Conservation (phyloP, 2,329 filamentous ascomycete genomes). For the Scleromitrula shiraiana region DNA sequence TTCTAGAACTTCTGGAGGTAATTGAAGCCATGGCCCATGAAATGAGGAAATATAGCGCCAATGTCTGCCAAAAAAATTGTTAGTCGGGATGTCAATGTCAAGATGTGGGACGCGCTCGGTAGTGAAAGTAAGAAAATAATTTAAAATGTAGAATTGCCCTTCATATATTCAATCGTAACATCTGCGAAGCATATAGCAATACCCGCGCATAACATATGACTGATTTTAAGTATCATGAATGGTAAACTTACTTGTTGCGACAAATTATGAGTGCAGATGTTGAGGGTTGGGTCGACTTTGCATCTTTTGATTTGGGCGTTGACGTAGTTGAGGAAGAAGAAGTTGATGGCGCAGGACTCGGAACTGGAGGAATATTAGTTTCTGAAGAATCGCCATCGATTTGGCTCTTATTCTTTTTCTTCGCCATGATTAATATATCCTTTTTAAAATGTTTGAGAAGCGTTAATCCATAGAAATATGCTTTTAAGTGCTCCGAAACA, state of each 20-base stretch:
- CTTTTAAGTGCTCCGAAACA: not conserved
- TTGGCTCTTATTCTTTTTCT: slow-evolving; percentile 39
- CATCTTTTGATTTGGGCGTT: slow-evolving; percentile 23
- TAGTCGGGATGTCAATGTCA: not conserved
- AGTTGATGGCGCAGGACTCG: slow-evolving; percentile 15
- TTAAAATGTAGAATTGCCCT: not conserved
- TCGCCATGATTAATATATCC: slow-evolving; percentile 33
- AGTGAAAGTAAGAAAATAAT: not conserved
- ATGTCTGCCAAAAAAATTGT: slow-evolving; percentile 46
- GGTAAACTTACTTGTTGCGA: slow-evolving; percentile 56
- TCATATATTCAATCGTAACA: slow-evolving; percentile 2
- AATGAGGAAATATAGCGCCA: slow-evolving; percentile 81
- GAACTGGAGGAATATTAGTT: slow-evolving; percentile 11
- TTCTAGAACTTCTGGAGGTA: slow-evolving; percentile 72
- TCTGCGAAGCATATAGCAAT: not conserved
- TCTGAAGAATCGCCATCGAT: slow-evolving; percentile 24
- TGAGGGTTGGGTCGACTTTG: slow-evolving; percentile 30
- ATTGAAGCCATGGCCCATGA: slow-evolving; percentile 74
- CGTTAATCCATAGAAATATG: slow-evolving; percentile 6
- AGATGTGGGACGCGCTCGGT: slow-evolving; percentile 2
- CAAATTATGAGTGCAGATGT: slow-evolving; percentile 51
- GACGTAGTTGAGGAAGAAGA: slow-evolving; percentile 14
- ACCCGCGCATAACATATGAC: not conserved
- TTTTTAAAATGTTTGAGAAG: not conserved
- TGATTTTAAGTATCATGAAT: not conserved